Base-by-base conservation (phyloP, 169 alveolate genomes). In the Cryptosporidium meleagridis region DNA sequence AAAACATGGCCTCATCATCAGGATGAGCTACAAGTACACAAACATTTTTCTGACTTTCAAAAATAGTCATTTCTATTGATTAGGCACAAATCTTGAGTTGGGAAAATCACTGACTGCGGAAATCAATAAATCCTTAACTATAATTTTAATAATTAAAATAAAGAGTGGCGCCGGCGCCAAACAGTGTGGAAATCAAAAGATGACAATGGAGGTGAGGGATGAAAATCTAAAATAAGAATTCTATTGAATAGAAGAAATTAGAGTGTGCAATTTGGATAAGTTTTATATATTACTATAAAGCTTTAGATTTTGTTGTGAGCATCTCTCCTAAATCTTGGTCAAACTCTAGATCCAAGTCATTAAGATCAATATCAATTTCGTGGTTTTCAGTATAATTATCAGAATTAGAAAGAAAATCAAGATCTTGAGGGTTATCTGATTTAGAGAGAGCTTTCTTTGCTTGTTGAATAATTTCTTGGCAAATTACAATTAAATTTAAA, bases 1-100 rank as follows among this genome's bases (percentile, higher is more conserved):
- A 80, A 44, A 80, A 80, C 89, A 80, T 21, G 35, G 80, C n/a
- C 26, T 80, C 89, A 61, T 80, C 89, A 35, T 80, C 89, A 37
- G 89, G 89, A 65, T 80, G 89, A 41, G 89, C 89, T 7, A 80
- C 29, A 9, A 80, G 26, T 29, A 80, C 2, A 65, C 89, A 80
- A 39, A 67, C 41, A 29, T 55, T 35, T 3, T 35, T 26, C 21
- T 12, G 14, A 14, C 26, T 33, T 9, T 31, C 62, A 21, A 61
- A 29, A 61, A 21, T 12, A 26, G 5, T 65, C 89, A 70, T 23
- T 37, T 23, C 9, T 55, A 48, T 55, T 6, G 14, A 55, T 3
- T 16, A 23, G 23, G 0, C 0, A 55, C n/a, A 21, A 10, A 55
- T 1, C 3, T 55, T 1, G 18, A 26, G 2, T n/a, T 21, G 33